Base-by-base conservation (phyloP, 495 filamentous ascomycete genomes). In the Umbilicaria muhlenbergii region DNA sequence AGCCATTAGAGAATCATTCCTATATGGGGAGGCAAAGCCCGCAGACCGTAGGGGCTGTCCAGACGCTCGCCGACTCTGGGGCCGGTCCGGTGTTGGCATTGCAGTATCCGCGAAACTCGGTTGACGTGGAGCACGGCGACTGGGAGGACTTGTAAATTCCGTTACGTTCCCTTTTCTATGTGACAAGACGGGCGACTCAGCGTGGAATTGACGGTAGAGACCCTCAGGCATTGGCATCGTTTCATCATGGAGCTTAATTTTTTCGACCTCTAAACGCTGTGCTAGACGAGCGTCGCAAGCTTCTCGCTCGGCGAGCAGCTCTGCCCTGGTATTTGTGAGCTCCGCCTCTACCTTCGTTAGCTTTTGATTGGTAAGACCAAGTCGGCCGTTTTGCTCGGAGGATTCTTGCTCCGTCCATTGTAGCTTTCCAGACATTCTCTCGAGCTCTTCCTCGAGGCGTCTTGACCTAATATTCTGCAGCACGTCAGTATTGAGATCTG, bases 401-500 rank as follows among this genome's bases (percentile, higher is more conserved):
- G 80, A 59, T 37, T 74, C 70, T 48, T 58, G 59, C 39, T 75
- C 66, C 7, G 86, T 64, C 16, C 71, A 74, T 11, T 77, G 71
- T 41, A 82, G 67, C 28, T 71, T 70, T 34, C 77, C 76, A 51
- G 71, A 76, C 17, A 77, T 65, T 43, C 68, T 72, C 52, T 94
- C 88, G 11, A 93, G 62, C 38, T 94, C 84, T 48, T 94, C 83
- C 52, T 95, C 88, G 11, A 80, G 60, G 33, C 74, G 74, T 58
- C 83, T 86, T 4, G 71, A 71, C 53, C 83, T 89, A 13, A 74
- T 63, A 42, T 80, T 82, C 85, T 91, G 44, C 17, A 21, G 14
- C 1, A 36, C 37, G 41, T 64, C 32, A 62, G 54, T 38, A 28
- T 32, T 41, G 6, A 3, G 5, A 0, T 24, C n/a, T 18, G 7